Base-by-base conservation (phyloP, 257 asterid species). In the Plectranthus barbatus region DNA sequence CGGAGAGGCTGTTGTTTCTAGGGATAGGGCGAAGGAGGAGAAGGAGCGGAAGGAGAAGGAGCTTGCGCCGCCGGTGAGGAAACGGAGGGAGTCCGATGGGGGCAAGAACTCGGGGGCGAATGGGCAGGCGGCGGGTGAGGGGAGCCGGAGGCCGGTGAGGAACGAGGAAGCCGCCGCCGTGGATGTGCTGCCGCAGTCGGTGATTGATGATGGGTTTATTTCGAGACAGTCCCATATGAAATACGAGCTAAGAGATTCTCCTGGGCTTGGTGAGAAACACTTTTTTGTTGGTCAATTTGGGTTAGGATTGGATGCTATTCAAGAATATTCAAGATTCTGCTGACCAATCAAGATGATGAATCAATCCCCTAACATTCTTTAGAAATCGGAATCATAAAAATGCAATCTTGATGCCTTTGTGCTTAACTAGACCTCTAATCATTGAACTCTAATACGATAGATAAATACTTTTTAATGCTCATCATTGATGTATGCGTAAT, bases 241-340 rank as follows among this genome's bases (percentile, higher is more conserved):
- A 62, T 93, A 93, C 44, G 95, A 85, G 82, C 92, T 87, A 60
- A 72, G 99, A 76, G 99, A 90, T 72, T 66, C 87, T 21, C 96
- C 96, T 67, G 99, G 97, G 33, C 85, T 93, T 60, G 95, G 97
- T 89, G 77, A 91, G 95, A 51, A 64, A 65, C 39, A 34, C 23
- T 0, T 15, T 56, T 70, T 63, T 5, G 6, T 46, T 29, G 4
- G 9, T 36, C 48, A 21, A 0, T 10, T 49, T 34, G 60, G n/a
- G 2, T 20, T 70, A 20, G 9, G 14, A 39, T 24, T 54, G 15
- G 19, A 57, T 63, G 51, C 26, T 66, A 37, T 62, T 53, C 20
- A 36, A 26, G 52, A 33, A 58, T 49, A 54, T 19, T 74, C 37
- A 39, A 60, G 63, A n/a, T 54, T 31, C 15, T 57, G 56, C 31